phyloP scores from a whole-genome alignment of 163 green algal genomes.

The Trebouxiophyceae sp. region DNA sequence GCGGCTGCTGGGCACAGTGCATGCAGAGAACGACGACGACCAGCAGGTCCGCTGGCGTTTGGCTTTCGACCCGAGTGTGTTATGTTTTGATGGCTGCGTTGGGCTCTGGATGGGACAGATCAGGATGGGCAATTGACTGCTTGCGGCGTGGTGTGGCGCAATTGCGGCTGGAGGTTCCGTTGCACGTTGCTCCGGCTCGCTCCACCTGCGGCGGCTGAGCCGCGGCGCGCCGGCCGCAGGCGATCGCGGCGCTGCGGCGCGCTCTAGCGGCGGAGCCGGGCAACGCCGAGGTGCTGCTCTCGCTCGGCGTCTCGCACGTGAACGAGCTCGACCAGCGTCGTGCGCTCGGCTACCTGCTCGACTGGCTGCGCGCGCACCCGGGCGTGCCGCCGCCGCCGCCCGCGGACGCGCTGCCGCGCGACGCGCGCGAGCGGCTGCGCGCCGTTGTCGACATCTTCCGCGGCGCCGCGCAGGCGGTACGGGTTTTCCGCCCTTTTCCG shows the following conservation, averaged over 20 bases:
- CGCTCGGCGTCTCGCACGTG: conserved; percentile 89
- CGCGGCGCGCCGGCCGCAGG: conserved; percentile 35
- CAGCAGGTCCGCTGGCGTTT: conserved; percentile 49
- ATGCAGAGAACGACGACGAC: conserved; percentile 99
- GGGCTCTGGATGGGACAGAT: too few species aligned
- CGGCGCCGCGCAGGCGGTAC: neutral
- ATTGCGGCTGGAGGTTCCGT: too few species aligned
- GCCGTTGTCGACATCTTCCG: conserved; percentile 25
- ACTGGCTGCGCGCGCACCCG: conserved; percentile 64
- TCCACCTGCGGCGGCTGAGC: neutral
- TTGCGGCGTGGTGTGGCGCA: too few species aligned
- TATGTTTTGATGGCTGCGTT: too few species aligned
- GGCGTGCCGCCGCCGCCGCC: conserved; percentile 23
- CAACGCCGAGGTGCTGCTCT: conserved; percentile 82
- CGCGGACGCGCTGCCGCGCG: conserved; percentile 18
- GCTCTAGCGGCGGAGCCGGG: conserved; percentile 66
- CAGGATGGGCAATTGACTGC: too few species aligned
- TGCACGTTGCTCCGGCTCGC: too few species aligned
- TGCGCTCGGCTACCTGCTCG: conserved; percentile 39
- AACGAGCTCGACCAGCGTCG: conserved; percentile 90
- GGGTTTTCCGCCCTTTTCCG: neutral
- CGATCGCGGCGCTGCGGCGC: conserved; percentile 84
- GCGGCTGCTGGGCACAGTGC: conserved; percentile 88
- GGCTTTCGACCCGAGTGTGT: too few species aligned
- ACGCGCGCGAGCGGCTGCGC: conserved; percentile 50